phyloP scores from a whole-genome alignment of 1,284 basidiomycete species.

The Mrakiaceae sp. region DNA sequence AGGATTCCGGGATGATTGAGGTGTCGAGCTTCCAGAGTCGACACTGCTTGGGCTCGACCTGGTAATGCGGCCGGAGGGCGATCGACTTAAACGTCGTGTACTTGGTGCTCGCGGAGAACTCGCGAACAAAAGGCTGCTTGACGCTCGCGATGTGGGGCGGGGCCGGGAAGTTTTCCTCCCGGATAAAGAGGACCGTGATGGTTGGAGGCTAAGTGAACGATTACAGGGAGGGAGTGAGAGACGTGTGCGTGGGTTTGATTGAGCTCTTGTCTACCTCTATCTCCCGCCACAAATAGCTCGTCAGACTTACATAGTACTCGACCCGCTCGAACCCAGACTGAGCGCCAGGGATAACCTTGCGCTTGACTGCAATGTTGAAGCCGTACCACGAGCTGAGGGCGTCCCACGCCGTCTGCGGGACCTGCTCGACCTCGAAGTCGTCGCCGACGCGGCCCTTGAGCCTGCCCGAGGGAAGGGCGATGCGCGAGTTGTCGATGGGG shows the following conservation, averaged over 20 bases:
- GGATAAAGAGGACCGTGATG: constrained; percentile 1
- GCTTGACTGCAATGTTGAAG: not conserved
- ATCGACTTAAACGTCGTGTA: not conserved
- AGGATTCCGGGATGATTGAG: not conserved
- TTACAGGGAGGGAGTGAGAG: not conserved
- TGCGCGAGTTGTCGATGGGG: constrained; percentile 12
- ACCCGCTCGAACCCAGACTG: constrained; percentile 1
- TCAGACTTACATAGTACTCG: constrained; percentile 14
- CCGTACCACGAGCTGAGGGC: constrained; percentile 7
- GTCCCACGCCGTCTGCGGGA: constrained; percentile 13
- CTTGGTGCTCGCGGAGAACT: constrained; percentile 1
- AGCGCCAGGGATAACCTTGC: constrained; percentile 11
- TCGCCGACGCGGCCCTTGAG: not conserved
- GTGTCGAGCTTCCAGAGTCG: constrained; percentile 13
- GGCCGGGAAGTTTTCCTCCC: not conserved
- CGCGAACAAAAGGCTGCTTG: not conserved
- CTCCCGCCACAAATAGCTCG: not conserved
- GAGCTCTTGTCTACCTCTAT: not conserved
- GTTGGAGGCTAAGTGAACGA: constrained; percentile 2
- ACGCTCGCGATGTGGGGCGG: not conserved
- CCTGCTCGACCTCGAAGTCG: constrained; percentile 12
- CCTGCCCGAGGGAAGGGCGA: not conserved
- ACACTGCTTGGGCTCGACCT: not conserved
- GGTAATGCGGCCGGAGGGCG: not conserved
- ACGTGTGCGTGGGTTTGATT: not conserved